Evolutionary conservation across 2,329 filamentous ascomycete species (phyloP).

Genomic region (Phyllosticta ampelicida): DNA sequence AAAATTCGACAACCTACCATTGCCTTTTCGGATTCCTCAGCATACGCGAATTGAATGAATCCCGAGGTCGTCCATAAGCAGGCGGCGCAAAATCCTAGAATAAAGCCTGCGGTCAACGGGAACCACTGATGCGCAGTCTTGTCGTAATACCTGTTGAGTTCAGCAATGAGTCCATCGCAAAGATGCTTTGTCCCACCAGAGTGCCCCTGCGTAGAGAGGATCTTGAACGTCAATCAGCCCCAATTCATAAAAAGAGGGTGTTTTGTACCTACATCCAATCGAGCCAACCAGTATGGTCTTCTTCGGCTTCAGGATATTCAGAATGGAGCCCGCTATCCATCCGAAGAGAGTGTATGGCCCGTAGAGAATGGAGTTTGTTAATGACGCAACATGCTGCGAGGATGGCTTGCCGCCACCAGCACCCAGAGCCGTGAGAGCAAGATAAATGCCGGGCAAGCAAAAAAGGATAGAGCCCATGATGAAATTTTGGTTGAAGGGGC

Average conservation of each 20-base stretch:
- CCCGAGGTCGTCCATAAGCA: background rate
- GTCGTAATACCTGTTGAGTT: slow-evolving; percentile 12
- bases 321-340: slow-evolving; percentile 14
- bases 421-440: slow-evolving; percentile 15
- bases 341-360: slow-evolving; percentile 14
- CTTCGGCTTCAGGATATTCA: slow-evolving; percentile 14
- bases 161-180: no score
- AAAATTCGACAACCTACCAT: background rate
- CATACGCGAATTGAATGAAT: background rate
- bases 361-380: slow-evolving; percentile 15
- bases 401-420: slow-evolving; percentile 16
- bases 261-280: slow-evolving; percentile 6
- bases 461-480: slow-evolving; percentile 9
- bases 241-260: no score
- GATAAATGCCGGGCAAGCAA: slow-evolving; percentile 16
- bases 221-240: background rate
- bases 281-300: slow-evolving; percentile 13
- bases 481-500: background rate
- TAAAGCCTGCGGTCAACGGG: slow-evolving; percentile 2
- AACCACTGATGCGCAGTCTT: slow-evolving; percentile 14
- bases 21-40: background rate
- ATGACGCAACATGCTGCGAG: slow-evolving; percentile 13
- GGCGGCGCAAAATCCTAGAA: background rate
- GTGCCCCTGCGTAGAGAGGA: slow-evolving; percentile 14
- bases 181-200: slow-evolving; percentile 9